Evolutionary conservation across 1,284 basidiomycete genomes (phyloP).

Genomic region (Sphaerobolus stellatus): DNA sequence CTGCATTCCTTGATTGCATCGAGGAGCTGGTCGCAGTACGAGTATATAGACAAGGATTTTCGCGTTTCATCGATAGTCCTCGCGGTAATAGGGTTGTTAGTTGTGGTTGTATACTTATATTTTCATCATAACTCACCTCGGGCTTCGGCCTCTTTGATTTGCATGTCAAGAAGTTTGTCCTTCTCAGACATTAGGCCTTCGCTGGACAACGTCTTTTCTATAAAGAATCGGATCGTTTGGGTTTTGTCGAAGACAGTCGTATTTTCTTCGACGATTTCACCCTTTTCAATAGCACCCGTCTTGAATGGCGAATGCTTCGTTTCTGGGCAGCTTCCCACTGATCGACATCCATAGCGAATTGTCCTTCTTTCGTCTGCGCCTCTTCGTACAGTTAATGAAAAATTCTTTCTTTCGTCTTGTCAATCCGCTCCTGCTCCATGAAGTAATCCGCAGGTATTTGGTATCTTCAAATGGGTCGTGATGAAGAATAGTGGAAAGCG

Average conservation of each 20-base stretch:
- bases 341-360: no score
- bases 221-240: conserved; percentile 94
- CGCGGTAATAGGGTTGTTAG: conserved; percentile 49
- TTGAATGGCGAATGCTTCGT: conserved; percentile 86
- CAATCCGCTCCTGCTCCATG: no score
- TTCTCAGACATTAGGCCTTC: conserved; percentile 75
- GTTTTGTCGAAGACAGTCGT: conserved; percentile 98
- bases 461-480: no score
- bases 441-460: no score
- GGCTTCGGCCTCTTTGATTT: conserved; percentile 91
- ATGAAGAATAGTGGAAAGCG: no score
- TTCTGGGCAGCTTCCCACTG: no score
- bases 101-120: neutral
- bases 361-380: no score
- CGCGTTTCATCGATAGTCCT: conserved; percentile 87
- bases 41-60: conserved; percentile 88
- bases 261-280: conserved; percentile 78
- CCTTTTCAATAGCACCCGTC: conserved; percentile 87
- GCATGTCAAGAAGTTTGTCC: conserved; percentile 81
- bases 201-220: conserved; percentile 77
- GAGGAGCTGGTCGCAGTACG: conserved; percentile 83
- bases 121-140: conserved; percentile 57
- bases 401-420: no score
- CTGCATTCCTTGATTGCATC: conserved; percentile 84
- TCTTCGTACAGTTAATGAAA: no score